These are phyloP conservation scores for Nannochloropsis gaditana DNA, from an alignment of 108 stramenopile genomes.

Conservation along the genomic window DNA sequence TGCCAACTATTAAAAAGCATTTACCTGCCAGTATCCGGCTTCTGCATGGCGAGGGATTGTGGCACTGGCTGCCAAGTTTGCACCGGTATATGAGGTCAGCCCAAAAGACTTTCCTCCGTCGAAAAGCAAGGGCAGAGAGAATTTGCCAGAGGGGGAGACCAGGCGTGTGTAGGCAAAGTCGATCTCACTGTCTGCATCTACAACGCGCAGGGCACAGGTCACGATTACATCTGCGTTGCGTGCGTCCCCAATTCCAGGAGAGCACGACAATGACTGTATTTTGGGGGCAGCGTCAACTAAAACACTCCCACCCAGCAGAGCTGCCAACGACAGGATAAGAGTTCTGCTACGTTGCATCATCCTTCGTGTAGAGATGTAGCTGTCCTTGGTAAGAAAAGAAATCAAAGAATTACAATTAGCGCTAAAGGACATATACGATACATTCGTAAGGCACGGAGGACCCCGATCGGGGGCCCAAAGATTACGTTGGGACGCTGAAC, in stretches of 20 bases:
- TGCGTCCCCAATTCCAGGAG: constrained; percentile 10
- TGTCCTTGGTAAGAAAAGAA: no score
- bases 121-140: constrained; percentile 14
- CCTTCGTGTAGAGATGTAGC: not conserved
- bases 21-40: constrained; percentile 11
- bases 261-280: not conserved
- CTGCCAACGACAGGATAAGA: not conserved
- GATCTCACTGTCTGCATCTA: not conserved
- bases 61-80: not conserved
- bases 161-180: constrained; percentile 15
- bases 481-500: no score
- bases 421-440: no score
- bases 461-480: no score
- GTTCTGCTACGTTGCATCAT: not conserved
- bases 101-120: constrained; percentile 3
- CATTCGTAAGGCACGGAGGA: no score
- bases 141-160: not conserved
- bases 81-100: not conserved
- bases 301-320: not conserved
- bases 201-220: not conserved
- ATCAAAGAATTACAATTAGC: no score
- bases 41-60: constrained; percentile 16
- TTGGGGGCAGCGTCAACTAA: not conserved
- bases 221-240: constrained; percentile 6
- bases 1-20: not conserved